Evolutionary conservation across 1,284 basidiomycete genomes (phyloP), one percentile per base, ranked within the genome.

Genomic region (Tilletia walkeri): DNA sequence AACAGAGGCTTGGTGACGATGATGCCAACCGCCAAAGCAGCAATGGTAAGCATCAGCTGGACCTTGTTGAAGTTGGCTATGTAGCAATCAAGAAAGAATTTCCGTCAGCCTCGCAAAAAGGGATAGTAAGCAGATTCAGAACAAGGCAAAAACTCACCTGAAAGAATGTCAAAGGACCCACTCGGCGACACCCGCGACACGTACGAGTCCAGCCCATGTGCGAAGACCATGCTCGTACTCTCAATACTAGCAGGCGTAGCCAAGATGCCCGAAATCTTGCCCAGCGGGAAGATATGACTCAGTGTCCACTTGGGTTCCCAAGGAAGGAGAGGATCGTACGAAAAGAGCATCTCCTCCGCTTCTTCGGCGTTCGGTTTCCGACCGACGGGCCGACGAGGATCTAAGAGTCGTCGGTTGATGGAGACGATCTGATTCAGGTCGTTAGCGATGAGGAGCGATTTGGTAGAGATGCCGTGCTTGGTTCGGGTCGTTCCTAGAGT

Each of bases 381-480:
- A 53, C 88, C 88, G 5, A 79, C 63, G 0, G 93, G 93, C 69
- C 95, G 86, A 7, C 94, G 89, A 0, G 95, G 93, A 80, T 98
- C 90, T 49, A 99, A 86, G 30, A 93, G 78, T 14, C 90, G 86
- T 41, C 90, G 88, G 1, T 92, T 90, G 73, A 97, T 86, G 0
- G 89, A 87, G 47, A 91, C 88, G 36, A 99, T 86, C 79, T 92
- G 91, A 72, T 90, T 86, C 71, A 89, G 89, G 65, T 87, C 87
- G 70, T 89, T 95, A 14, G 94, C 90, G 68, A 95, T 91, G 93
- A 98, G 88, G 38, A 98, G 85, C 78, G 95, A 92, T 83, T 93
- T 94, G 65, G 88, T 88, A 0, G 92, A 89, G 70, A 98, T 93
- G 0, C 95, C 95, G 75, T 90, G 92, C 82, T 91, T 92, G 66